Evolutionary conservation across 441 rosid species (phyloP).

Genomic region (Populus trichocarpa): DNA sequence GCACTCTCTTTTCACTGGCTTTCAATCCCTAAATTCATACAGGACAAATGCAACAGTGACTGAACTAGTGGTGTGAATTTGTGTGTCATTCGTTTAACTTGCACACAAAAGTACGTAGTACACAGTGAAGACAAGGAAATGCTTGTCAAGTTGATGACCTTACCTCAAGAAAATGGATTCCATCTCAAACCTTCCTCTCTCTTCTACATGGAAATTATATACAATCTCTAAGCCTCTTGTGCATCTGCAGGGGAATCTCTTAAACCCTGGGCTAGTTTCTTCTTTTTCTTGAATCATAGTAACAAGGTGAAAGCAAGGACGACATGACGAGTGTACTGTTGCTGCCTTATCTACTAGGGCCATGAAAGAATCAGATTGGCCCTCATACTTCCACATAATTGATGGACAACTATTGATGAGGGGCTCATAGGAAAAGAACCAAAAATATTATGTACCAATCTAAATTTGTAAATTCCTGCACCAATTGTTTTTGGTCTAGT

Average conservation of each 20-base stretch:
- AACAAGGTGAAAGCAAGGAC: constrained; percentile 85
- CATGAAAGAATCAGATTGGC: constrained; percentile 84
- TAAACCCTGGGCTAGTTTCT: constrained; percentile 48
- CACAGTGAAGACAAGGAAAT: background rate
- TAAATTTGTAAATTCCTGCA: no score
- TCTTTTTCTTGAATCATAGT: constrained; percentile 63
- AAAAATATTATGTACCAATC: no score
- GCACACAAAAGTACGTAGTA: background rate
- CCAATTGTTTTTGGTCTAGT: no score
- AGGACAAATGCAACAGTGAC: background rate
- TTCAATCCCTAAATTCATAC: background rate
- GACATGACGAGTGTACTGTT: constrained; percentile 84
- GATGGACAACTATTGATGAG: background rate
- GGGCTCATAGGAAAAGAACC: no score
- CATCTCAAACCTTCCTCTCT: constrained; percentile 77
- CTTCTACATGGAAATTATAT: constrained; percentile 66
- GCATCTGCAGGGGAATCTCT: constrained; percentile 83
- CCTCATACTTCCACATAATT: constrained; percentile 82
- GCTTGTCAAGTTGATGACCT: background rate
- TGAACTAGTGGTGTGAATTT: background rate
- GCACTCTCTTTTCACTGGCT: background rate
- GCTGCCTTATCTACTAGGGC: constrained; percentile 91
- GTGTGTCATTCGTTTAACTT: background rate
- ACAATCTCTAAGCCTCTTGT: constrained; percentile 54
- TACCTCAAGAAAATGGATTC: constrained; percentile 82